phyloP scores from a whole-genome alignment of 2,329 filamentous ascomycete species.

The Colletotrichum melonis region DNA sequence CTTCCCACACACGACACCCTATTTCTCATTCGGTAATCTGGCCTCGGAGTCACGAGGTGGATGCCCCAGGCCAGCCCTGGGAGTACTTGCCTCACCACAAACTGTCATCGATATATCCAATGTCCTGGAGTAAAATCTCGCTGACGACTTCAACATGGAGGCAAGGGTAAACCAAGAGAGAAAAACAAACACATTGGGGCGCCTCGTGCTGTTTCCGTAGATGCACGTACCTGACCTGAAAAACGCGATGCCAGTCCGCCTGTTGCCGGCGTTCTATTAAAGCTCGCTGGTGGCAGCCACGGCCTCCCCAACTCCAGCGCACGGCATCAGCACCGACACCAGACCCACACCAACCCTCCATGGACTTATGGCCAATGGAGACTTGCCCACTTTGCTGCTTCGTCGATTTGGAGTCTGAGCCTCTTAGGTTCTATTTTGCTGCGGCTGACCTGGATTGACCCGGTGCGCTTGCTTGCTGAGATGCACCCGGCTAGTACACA shows the following conservation, averaged over 20 bases:
- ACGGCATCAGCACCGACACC: slow-evolving; percentile 15
- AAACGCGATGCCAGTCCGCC: slow-evolving; percentile 7
- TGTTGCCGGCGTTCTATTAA: slow-evolving; percentile 14
- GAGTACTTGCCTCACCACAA: neutral
- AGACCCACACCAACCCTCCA: neutral
- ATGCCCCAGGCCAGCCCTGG: slow-evolving; percentile 2
- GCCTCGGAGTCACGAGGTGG: slow-evolving; percentile 3
- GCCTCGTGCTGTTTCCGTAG: neutral
- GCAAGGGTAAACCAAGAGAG: no score
- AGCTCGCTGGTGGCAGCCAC: slow-evolving; percentile 20
- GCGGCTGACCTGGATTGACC: neutral
- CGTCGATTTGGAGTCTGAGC: neutral
- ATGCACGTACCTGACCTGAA: slow-evolving; percentile 5
- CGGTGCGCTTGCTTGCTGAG: neutral
- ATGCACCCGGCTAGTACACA: neutral
- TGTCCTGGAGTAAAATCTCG: no score
- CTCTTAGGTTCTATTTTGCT: neutral
- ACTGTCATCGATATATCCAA: neutral
- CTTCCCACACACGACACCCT: neutral
- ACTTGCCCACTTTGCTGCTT: neutral
- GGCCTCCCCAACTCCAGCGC: slow-evolving; percentile 4
- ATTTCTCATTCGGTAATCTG: slow-evolving; percentile 13
- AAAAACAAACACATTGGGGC: neutral
- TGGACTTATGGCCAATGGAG: neutral
- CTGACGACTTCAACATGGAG: neutral